Percentiles rank a stretch among this genome's conserved stretches.
These are phyloP conservation scores for Chiua virens DNA, from an alignment of 768 basidiomycete species.

Conservation along the genomic window DNA sequence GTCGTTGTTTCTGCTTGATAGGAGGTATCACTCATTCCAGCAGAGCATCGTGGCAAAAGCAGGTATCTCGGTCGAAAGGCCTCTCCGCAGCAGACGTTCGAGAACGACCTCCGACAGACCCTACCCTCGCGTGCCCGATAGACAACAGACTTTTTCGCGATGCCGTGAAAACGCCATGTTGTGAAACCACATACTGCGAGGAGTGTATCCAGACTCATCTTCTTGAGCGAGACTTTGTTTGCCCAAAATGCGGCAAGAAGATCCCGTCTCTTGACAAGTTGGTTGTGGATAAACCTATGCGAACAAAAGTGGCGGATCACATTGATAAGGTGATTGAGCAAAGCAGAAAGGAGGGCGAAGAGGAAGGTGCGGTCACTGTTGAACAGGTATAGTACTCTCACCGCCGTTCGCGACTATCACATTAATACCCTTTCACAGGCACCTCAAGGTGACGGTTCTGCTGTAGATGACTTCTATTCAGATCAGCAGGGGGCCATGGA, in stretches of 20 bases:
- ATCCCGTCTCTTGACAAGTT: conserved; percentile 89
- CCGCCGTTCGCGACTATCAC: not conserved
- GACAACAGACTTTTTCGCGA: conserved; percentile 93
- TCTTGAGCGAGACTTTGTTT: conserved; percentile 92
- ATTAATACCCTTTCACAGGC: conserved; percentile 15
- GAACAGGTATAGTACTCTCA: conserved; percentile 37
- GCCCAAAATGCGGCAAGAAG: conserved; percentile 87
- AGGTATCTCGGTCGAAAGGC: conserved; percentile 74
- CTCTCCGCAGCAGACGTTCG: conserved; percentile 88
- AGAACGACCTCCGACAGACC: conserved; percentile 78
- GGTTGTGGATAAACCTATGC: conserved; percentile 72
- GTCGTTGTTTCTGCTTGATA: conserved; percentile 32
- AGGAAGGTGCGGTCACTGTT: conserved; percentile 37
- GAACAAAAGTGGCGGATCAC: conserved; percentile 77
- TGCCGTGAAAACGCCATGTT: conserved; percentile 95
- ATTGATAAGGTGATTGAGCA: conserved; percentile 81
- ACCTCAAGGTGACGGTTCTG: conserved; percentile 26
- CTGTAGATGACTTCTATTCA: conserved; percentile 66
- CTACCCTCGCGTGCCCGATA: conserved; percentile 81
- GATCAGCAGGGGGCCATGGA: conserved; percentile 75
- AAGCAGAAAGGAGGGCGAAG: conserved; percentile 59
- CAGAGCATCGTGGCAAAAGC: conserved; percentile 95
- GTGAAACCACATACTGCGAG: conserved; percentile 88
- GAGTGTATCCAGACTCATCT: conserved; percentile 96
- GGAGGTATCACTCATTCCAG: conserved; percentile 1